Conservation (phyloP, 2,329 filamentous ascomycete genomes). For the Fusarium fujikuroi region DNA sequence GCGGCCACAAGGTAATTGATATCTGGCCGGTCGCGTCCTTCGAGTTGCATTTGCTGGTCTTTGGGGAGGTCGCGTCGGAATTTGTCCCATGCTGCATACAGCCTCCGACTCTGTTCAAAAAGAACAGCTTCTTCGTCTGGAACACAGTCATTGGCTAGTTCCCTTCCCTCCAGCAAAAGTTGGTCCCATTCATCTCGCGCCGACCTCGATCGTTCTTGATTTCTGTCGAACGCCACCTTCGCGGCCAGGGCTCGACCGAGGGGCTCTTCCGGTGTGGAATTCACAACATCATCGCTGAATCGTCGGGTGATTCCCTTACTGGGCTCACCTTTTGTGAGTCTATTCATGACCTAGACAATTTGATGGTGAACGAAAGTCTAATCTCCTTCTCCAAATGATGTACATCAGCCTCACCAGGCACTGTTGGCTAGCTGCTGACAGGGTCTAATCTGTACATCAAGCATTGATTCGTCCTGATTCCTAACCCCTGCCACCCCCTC, state of each 20-base stretch:
- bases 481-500: background rate
- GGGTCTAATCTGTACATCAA: background rate
- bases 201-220: background rate
- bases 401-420: background rate
- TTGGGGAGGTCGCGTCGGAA: background rate
- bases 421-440: background rate
- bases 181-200: background rate
- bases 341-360: background rate
- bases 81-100: background rate
- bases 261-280: accelerated
- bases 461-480: background rate
- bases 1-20: accelerated
- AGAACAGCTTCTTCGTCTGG: background rate
- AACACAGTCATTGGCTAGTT: background rate
- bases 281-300: background rate
- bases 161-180: background rate
- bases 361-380: background rate
- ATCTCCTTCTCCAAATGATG: background rate
- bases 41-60: background rate
- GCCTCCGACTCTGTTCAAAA: background rate
- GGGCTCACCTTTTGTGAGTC: background rate
- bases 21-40: background rate
- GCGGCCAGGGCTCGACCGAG: background rate
- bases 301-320: background rate
- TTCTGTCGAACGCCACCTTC: background rate